Percentiles rank a stretch among this genome's conserved stretches.
phyloP scores from a whole-genome alignment of 805 yeast genomes.

The Peterozyma xylosa region DNA sequence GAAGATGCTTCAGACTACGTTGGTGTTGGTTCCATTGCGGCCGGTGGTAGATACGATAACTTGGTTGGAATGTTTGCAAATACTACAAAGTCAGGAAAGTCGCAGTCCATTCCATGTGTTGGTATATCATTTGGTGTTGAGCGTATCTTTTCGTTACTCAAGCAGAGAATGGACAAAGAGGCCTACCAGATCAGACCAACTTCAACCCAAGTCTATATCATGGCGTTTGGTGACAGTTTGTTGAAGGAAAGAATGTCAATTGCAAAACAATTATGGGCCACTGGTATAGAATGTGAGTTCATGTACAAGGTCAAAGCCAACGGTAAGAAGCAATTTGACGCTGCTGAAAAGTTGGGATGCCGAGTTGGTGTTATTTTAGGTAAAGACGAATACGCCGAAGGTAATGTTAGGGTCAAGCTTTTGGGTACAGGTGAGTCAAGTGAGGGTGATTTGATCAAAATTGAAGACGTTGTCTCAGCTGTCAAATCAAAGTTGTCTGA shows the following conservation, averaged over 20 bases:
- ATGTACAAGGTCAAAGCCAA: conserved; percentile 91
- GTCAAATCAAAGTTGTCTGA: conserved; percentile 30
- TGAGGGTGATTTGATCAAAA: conserved; percentile 73
- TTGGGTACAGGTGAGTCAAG: conserved; percentile 84
- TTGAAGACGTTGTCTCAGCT: conserved; percentile 49
- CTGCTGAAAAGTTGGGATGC: conserved; percentile 93
- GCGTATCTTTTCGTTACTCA: conserved; percentile 83
- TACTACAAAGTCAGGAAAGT: conserved; percentile 69
- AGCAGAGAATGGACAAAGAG: conserved; percentile 60
- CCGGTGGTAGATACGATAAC: conserved; percentile 97
- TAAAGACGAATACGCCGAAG: conserved; percentile 83
- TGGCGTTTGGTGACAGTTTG: conserved; percentile 96
- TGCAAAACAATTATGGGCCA: conserved; percentile 77
- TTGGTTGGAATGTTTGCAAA: conserved; percentile 93
- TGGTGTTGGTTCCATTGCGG: conserved; percentile 98
- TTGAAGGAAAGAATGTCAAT: conserved; percentile 86
- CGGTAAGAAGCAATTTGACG: conserved; percentile 93
- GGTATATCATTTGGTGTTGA: conserved; percentile 97
- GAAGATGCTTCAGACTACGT: conserved; percentile 96
- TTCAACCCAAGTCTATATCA: conserved; percentile 86
- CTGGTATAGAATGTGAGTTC: conserved; percentile 86
- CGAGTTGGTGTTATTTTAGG: conserved; percentile 89
- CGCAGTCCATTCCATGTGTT: conserved; percentile 85
- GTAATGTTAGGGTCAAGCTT: conserved; percentile 77
- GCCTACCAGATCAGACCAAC: conserved; percentile 51